These are phyloP conservation scores for Dactylellina leptospora DNA, from an alignment of 2,329 filamentous ascomycete genomes.

Conservation along the genomic window DNA sequence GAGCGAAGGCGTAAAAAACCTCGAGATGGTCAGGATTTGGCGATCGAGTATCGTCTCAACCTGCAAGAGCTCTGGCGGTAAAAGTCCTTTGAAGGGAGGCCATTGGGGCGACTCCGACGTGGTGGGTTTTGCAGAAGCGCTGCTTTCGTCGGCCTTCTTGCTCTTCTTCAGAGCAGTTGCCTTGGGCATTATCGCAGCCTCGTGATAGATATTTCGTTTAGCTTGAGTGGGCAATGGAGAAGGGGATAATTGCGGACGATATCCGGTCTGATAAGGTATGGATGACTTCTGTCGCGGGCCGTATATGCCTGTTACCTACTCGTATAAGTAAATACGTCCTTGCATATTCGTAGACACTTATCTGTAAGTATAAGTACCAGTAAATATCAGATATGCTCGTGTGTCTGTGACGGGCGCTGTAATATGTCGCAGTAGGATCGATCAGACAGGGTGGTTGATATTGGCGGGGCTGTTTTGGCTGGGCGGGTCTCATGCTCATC, in stretches of 20 bases:
- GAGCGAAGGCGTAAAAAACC: constrained; percentile 77
- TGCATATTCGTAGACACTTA: no score
- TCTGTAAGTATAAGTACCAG: neutral
- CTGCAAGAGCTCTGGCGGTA: constrained; percentile 72
- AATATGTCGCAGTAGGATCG: no score
- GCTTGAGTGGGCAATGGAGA: no score
- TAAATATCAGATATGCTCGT: no score
- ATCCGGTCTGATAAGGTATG: no score
- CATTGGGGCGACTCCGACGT: constrained; percentile 66
- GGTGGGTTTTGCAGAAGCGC: constrained; percentile 52
- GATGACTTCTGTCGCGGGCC: no score
- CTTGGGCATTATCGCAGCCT: constrained; percentile 21
- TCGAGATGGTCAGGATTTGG: constrained; percentile 77
- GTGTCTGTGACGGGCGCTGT: no score
- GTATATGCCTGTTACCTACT: no score
- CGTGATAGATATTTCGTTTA: constrained; percentile 1
- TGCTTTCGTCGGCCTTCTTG: constrained; percentile 15
- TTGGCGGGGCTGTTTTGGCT: constrained; percentile 2
- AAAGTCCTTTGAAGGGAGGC: constrained; percentile 75
- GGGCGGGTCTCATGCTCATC: constrained; percentile 46
- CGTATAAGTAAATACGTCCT: no score
- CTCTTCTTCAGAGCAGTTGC: constrained; percentile 25
- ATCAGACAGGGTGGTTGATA: neutral
- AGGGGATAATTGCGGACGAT: no score
- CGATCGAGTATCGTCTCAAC: constrained; percentile 67